A percentile compares a stretch with the other conserved stretches of the same genome.
Evolutionary conservation across 164 flowering plant genomes (phyloP).

Genomic region (Aristolochia contorta): DNA sequence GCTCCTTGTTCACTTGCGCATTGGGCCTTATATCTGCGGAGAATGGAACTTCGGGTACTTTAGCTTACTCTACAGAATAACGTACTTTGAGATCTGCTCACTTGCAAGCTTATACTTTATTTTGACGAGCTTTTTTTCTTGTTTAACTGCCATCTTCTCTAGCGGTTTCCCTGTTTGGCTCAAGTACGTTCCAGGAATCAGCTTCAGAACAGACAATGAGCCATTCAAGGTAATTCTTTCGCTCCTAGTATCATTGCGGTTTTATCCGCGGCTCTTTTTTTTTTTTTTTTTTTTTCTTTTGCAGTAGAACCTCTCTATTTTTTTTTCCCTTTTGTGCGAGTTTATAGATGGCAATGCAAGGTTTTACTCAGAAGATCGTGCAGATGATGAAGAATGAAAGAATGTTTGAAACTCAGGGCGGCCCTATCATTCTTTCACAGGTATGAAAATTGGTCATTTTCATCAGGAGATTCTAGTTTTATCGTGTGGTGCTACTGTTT

Average conservation of each 20-base stretch:
- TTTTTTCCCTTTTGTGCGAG: background rate
- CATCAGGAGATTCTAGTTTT: no score
- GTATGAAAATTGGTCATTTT: conserved; percentile 13
- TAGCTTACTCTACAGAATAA: background rate
- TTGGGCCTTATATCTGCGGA: conserved; percentile 90
- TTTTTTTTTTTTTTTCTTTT: background rate
- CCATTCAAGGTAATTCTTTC: conserved; percentile 55
- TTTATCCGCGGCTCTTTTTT: no score
- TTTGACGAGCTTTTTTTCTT: conserved; percentile 1
- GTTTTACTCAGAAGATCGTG: conserved; percentile 60
- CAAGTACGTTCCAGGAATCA: conserved; percentile 72
- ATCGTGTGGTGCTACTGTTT: no score
- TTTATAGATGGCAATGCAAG: conserved; percentile 64
- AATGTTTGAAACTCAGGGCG: conserved; percentile 68
- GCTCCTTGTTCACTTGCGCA: conserved; percentile 63
- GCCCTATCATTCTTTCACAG: conserved; percentile 75
- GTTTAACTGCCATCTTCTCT: conserved; percentile 5
- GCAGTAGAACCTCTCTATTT: background rate
- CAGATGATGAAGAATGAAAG: conserved; percentile 58
- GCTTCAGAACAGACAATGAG: conserved; percentile 73
- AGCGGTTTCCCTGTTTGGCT: conserved; percentile 98
- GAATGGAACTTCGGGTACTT: conserved; percentile 92
- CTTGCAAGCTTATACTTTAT: background rate
- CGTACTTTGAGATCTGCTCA: background rate
- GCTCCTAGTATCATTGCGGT: no score